Percentiles rank a stretch among this genome's conserved stretches.
Evolutionary conservation across 2,329 filamentous ascomycete species (phyloP).

Genomic region (Trichoderma asperellum): DNA sequence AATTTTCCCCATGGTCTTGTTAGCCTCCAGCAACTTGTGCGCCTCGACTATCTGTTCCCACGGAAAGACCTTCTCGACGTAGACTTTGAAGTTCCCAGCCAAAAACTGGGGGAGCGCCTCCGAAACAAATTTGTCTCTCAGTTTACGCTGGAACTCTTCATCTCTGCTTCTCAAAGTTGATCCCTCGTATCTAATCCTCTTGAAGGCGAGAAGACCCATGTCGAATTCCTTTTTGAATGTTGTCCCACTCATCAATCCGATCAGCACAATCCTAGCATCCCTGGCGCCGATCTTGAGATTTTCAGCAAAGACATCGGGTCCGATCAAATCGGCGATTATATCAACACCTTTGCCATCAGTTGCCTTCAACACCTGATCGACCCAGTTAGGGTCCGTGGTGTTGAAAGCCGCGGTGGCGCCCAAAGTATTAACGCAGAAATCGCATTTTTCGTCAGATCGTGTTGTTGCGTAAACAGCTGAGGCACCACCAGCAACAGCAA

Average conservation of each 20-base stretch:
- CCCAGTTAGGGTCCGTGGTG: background rate
- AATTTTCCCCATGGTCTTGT: background rate
- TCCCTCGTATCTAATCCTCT: background rate
- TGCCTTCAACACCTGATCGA: background rate
- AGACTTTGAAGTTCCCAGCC: background rate
- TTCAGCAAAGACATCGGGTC: background rate
- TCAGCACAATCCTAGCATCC: slow-evolving; percentile 5
- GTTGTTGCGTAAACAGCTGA: slow-evolving; percentile 4
- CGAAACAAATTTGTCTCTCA: slow-evolving; percentile 4
- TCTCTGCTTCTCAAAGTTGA: background rate
- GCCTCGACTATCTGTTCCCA: background rate
- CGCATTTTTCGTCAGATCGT: background rate
- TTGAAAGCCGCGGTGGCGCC: background rate
- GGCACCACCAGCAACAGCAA: background rate
- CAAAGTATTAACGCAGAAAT: background rate
- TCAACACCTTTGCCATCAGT: background rate
- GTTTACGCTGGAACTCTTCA: background rate
- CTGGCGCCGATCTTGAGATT: slow-evolving; percentile 1
- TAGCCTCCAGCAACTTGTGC: background rate
- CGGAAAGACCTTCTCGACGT: background rate
- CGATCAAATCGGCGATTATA: background rate
- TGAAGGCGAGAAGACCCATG: background rate
- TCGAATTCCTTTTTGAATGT: background rate
- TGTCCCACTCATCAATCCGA: background rate
- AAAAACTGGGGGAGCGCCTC: background rate